These are phyloP conservation scores for Jaapia argillacea DNA, from an alignment of 768 basidiomycete genomes.

Conservation along the genomic window DNA sequence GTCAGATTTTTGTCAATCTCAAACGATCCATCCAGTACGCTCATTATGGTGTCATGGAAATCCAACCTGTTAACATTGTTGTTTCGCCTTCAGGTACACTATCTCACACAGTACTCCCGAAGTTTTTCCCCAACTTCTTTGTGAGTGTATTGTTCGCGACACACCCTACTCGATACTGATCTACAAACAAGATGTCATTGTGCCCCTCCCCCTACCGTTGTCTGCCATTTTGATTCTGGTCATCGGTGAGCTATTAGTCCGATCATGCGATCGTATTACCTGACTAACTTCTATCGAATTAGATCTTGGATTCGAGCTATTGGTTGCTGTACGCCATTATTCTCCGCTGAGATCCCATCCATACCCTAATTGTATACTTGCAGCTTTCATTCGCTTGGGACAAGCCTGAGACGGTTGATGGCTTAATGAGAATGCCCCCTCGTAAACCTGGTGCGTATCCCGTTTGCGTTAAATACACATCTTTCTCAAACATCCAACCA, in stretches of 20 bases:
- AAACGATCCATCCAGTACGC: constrained; percentile 61
- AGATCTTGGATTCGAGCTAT: constrained; percentile 68
- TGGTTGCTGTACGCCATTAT: constrained; percentile 42
- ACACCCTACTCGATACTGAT: neutral
- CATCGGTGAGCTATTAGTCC: constrained; percentile 47
- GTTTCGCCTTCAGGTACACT: constrained; percentile 35
- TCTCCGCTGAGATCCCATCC: neutral
- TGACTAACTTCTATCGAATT: neutral
- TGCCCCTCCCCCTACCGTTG: constrained; percentile 55
- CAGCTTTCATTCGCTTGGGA: constrained; percentile 70
- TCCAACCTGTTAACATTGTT: neutral
- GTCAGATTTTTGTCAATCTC: constrained; percentile 60
- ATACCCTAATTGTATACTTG: neutral
- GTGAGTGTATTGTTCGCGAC: constrained; percentile 23
- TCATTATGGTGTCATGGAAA: neutral
- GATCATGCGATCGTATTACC: neutral
- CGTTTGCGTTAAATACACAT: neutral
- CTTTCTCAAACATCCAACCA: constrained; percentile 13
- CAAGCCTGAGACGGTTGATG: constrained; percentile 52
- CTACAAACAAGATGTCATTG: constrained; percentile 41
- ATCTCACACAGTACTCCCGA: constrained; percentile 60
- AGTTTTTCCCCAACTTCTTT: constrained; percentile 59
- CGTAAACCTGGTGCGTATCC: no score
- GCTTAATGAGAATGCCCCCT: constrained; percentile 56
- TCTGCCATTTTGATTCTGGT: constrained; percentile 64